Percentiles rank a stretch among this genome's conserved stretches.
These are phyloP conservation scores for Termitomyces eurrhizus DNA, from an alignment of 768 basidiomycete genomes.

Conservation along the genomic window DNA sequence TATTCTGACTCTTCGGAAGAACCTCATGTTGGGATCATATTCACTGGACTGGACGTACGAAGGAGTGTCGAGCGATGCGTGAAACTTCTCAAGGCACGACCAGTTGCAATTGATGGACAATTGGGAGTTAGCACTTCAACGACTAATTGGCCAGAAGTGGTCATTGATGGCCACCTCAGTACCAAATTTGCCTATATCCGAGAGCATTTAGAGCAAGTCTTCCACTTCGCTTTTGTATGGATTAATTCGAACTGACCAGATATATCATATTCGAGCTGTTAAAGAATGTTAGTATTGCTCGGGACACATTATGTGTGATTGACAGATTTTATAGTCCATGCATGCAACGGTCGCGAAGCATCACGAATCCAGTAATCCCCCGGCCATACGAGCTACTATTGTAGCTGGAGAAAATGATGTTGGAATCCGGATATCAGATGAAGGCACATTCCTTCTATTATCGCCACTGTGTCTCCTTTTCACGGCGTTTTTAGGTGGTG, in stretches of 20 bases:
- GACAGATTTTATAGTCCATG: conserved; percentile 50
- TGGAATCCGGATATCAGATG: conserved; percentile 84
- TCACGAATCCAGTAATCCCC: conserved; percentile 35
- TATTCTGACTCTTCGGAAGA: conserved; percentile 34
- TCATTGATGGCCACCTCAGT: conserved; percentile 68
- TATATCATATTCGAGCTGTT: conserved; percentile 89
- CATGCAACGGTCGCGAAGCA: conserved; percentile 60
- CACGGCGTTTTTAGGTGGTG: conserved; percentile 53
- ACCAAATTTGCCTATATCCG: conserved; percentile 79
- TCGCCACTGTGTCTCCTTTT: conserved; percentile 1
- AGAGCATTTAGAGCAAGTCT: conserved; percentile 77
- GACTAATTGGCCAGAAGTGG: conserved; percentile 55
- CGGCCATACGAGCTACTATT: conserved; percentile 73
- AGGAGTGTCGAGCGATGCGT: conserved; percentile 70
- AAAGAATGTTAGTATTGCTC: conserved; percentile 67
- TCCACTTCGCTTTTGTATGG: neutral
- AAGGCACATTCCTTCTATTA: conserved; percentile 44
- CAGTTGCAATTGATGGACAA: conserved; percentile 40
- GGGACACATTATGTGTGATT: neutral
- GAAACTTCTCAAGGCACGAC: conserved; percentile 47
- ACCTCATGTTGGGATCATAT: conserved; percentile 81
- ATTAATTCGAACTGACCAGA: conserved; percentile 27
- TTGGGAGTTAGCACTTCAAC: conserved; percentile 20
- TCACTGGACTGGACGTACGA: conserved; percentile 67
- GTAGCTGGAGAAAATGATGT: conserved; percentile 71